A percentile compares a stretch with the other conserved stretches of the same genome.
Evolutionary conservation across 2,329 filamentous ascomycete genomes (phyloP).

Genomic region (Trichophyton schoenleinii): DNA sequence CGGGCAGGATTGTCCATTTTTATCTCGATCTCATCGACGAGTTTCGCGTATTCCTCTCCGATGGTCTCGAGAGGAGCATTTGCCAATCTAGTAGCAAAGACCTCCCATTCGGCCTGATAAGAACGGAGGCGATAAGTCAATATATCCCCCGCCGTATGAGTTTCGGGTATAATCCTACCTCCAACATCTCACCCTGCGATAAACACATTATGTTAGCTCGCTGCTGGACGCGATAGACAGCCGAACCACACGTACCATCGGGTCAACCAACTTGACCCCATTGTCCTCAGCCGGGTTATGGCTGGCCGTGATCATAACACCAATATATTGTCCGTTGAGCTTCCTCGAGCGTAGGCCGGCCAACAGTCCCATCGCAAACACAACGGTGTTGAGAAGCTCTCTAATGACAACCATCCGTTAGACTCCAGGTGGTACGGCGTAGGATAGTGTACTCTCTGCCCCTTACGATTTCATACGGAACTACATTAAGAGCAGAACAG

Average conservation of each 20-base stretch:
- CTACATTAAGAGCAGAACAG: slow-evolving; percentile 24
- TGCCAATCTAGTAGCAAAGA: slow-evolving; percentile 73
- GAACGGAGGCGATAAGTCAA: slow-evolving; percentile 5
- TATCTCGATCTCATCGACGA: slow-evolving; percentile 64
- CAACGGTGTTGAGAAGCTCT: slow-evolving; percentile 77
- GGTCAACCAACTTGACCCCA: slow-evolving; percentile 91
- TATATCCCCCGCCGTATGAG: not conserved
- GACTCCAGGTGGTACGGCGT: not conserved
- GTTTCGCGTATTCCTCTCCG: slow-evolving; percentile 59
- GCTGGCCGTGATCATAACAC: slow-evolving; percentile 90
- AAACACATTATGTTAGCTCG: slow-evolving; percentile 12
- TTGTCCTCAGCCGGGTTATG: slow-evolving; percentile 87
- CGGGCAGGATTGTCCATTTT: slow-evolving; percentile 57
- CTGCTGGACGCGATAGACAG: not conserved
- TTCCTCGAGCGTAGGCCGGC: slow-evolving; percentile 81
- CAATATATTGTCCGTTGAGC: slow-evolving; percentile 79
- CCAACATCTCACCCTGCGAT: slow-evolving; percentile 75
- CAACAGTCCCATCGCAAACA: slow-evolving; percentile 83
- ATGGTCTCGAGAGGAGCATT: slow-evolving; percentile 71
- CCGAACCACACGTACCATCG: slow-evolving; percentile 48
- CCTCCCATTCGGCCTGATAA: slow-evolving; percentile 69
- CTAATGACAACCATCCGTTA: slow-evolving; percentile 23
- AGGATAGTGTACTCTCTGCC: not conserved
- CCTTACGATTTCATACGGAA: slow-evolving; percentile 59
- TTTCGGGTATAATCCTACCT: slow-evolving; percentile 42